Conservation (phyloP, 108 stramenopile genomes). For the Skeletonema costatum region DNA sequence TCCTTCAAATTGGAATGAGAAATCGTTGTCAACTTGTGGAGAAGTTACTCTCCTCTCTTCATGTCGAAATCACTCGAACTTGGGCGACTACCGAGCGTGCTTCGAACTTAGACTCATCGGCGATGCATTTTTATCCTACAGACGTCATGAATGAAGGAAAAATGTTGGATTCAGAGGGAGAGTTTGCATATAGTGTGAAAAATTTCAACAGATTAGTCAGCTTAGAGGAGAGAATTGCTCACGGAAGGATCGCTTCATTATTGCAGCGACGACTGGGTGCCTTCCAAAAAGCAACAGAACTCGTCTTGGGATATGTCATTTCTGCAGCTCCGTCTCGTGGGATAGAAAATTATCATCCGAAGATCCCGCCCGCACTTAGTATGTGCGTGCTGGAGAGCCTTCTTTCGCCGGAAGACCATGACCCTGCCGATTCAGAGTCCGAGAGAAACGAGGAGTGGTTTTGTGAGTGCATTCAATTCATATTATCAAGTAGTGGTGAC, state of each 20-base stretch:
- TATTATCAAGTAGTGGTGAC: conserved; percentile 1
- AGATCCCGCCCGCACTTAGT: conserved; percentile 69
- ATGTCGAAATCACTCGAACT: conserved; percentile 55
- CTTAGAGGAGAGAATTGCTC: conserved; percentile 60
- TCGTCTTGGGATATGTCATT: conserved; percentile 61
- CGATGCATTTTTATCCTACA: conserved; percentile 43
- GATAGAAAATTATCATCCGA: conserved; percentile 59
- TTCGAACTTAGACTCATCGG: conserved; percentile 23
- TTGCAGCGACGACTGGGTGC: conserved; percentile 46
- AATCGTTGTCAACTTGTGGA: conserved; percentile 48
- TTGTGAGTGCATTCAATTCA: conserved; percentile 5
- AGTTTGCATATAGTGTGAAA: conserved; percentile 36
- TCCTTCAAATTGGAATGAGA: conserved; percentile 53
- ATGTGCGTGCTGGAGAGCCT: conserved; percentile 72
- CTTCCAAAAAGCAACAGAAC: conserved; percentile 37
- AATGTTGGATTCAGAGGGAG: neutral
- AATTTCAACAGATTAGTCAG: conserved; percentile 51
- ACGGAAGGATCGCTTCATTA: conserved; percentile 55
- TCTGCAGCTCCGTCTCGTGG: conserved; percentile 54
- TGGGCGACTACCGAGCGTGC: conserved; percentile 65
- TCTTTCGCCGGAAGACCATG: conserved; percentile 38
- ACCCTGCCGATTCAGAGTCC: neutral
- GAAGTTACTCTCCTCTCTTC: conserved; percentile 42
- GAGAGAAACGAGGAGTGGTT: conserved; percentile 21
- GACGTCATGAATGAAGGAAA: conserved; percentile 2